Evolutionary conservation across 345 rosid genomes (phyloP), one percentile per base, ranked within the genome.

Genomic region (Linum tenue): DNA sequence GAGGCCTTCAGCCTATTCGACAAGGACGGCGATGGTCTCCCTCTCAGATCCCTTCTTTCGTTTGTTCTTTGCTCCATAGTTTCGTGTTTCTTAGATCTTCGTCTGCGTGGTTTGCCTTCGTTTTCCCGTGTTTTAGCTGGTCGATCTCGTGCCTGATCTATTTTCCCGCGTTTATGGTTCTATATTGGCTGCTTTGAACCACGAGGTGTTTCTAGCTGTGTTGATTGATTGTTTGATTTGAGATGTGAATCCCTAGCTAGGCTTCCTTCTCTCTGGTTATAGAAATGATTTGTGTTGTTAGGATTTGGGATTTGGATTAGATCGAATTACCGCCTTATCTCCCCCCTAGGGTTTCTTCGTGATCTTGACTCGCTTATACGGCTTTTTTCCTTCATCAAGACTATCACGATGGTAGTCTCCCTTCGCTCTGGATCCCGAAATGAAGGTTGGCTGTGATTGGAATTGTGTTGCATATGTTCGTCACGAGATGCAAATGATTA

Each of bases 1-100:
- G 53, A 48, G 53, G 53, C 53, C 53, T 48, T 48, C 53, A 48
- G 53, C 53, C 53, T 48, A 48, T 48, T 48, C 53, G 53, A 48
- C 53, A 48, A 48, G 53, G 53, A 48, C 53, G 53, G 53, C 53
- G 53, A 48, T 48, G 53, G 53, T 48, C 53, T 44, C 51, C 31
- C 12, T 44, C 53, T 48, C 53, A 48, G 53, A 48, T 48, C 14
- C 14, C 53, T 48, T 48, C 14, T 48, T 8, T 48, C 15, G 2
- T 0, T 22, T 22, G 31, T 22, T 1, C 31, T 22, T 22, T 22
- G 31, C 31, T 22, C 31, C 31, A 22, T 22, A 22, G 31, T 22
- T 22, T 22, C 31, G 31, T 22, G 31, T 22, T 22, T 48, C 14
- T 9, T 15, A 48, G 53, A 48, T 48, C 53, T 48, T 48, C 50